These are phyloP conservation scores for Fusarium sp. DNA, from an alignment of 2,329 filamentous ascomycete species.

Conservation along the genomic window DNA sequence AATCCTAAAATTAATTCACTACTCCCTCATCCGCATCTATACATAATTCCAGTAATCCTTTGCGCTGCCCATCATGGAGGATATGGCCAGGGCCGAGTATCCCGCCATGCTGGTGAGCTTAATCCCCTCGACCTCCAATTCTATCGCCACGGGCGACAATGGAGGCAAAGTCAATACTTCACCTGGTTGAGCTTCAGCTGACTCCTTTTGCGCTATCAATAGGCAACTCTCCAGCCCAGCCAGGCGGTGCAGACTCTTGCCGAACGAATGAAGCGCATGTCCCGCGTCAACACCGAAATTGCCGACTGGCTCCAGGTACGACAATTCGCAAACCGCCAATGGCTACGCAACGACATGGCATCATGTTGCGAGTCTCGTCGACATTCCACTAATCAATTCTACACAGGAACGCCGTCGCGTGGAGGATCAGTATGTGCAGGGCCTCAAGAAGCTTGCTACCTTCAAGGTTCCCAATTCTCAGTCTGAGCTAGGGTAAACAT, in stretches of 20 bases:
- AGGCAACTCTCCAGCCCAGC: constrained; percentile 84
- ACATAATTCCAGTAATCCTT: constrained; percentile 32
- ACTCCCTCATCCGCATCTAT: constrained; percentile 6
- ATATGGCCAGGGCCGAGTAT: constrained; percentile 88
- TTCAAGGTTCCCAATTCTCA: constrained; percentile 79
- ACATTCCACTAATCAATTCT: constrained; percentile 20
- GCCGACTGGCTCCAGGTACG: constrained; percentile 96
- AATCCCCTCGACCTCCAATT: constrained; percentile 12
- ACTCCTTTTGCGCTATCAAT: constrained; percentile 35
- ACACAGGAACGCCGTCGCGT: constrained; percentile 88
- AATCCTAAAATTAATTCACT: constrained; percentile 32
- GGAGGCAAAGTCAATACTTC: not conserved
- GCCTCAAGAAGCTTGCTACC: constrained; percentile 82
- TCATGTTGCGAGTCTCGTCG: not conserved
- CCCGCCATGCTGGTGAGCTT: constrained; percentile 88
- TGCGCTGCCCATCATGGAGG: constrained; percentile 70
- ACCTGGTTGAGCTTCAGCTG: constrained; percentile 16
- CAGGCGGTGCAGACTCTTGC: constrained; percentile 86
- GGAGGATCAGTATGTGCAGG: constrained; percentile 88
- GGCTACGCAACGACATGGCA: not conserved
- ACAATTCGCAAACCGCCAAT: constrained; percentile 20
- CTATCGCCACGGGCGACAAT: not conserved
- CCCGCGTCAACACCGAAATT: constrained; percentile 87
- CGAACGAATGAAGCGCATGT: constrained; percentile 89
- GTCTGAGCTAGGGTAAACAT: constrained; percentile 84